These are phyloP conservation scores for Populus hybrid DNA, from an alignment of 441 rosid species.

Conservation along the genomic window DNA sequence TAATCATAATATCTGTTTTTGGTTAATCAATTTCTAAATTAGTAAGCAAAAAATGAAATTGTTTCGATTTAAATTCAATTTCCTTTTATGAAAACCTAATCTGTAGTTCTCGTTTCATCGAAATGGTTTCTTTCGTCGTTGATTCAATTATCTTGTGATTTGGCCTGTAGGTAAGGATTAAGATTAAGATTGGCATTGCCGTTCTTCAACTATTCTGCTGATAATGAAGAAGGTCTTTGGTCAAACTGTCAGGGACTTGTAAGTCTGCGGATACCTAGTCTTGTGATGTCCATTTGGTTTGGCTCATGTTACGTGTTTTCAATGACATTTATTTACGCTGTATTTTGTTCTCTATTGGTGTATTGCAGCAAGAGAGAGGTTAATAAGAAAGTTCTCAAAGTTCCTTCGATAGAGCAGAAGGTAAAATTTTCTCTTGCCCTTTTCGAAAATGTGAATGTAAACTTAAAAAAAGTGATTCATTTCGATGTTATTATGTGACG, in stretches of 20 bases:
- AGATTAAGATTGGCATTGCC: background rate
- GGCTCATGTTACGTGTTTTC: background rate
- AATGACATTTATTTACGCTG: background rate
- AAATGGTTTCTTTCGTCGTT: background rate
- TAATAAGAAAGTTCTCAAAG: slow-evolving; percentile 98
- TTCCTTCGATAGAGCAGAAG: slow-evolving; percentile 97
- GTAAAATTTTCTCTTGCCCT: slow-evolving; percentile 28
- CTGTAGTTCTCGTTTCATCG: background rate
- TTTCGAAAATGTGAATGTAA: background rate
- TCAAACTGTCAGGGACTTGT: slow-evolving; percentile 98
- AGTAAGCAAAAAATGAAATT: background rate
- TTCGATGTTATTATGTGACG: background rate
- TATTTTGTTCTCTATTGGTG: background rate
- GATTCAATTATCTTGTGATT: background rate
- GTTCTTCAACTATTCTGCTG: background rate
- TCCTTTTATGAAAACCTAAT: background rate
- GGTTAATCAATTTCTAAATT: background rate
- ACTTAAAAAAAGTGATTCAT: background rate
- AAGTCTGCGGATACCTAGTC: slow-evolving; percentile 29
- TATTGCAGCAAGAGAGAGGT: slow-evolving; percentile 90
- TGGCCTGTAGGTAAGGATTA: background rate
- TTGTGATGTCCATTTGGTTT: background rate
- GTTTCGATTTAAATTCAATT: background rate
- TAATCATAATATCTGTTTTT: too few species aligned
- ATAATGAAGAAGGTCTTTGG: slow-evolving; percentile 94